A percentile compares a stretch with the other conserved stretches of the same genome.
Evolutionary conservation across 2,329 filamentous ascomycete genomes (phyloP).

Genomic region (Colletotrichum godetiae): DNA sequence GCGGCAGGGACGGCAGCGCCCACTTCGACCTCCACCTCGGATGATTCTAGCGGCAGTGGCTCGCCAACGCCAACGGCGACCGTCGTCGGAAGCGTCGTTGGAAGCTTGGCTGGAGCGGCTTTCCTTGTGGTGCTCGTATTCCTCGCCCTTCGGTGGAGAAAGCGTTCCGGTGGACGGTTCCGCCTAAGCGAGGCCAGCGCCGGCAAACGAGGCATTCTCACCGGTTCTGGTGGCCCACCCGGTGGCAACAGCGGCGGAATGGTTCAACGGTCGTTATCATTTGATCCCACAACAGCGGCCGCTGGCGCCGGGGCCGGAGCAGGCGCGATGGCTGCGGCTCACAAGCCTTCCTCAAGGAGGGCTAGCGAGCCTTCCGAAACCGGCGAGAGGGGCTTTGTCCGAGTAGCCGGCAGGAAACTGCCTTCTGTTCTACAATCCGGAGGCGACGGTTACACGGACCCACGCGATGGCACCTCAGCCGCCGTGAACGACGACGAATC

Average conservation of each 20-base stretch:
- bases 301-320: slow-evolving; percentile 2
- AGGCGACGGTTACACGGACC: slow-evolving; percentile 72
- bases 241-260: slow-evolving; percentile 48
- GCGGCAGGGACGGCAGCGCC: slow-evolving; percentile 1
- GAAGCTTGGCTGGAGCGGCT: slow-evolving; percentile 68
- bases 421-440: slow-evolving; percentile 71
- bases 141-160: slow-evolving; percentile 67
- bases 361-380: slow-evolving; percentile 45
- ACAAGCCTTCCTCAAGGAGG: slow-evolving; percentile 49
- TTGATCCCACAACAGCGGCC: slow-evolving; percentile 37
- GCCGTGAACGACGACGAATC: slow-evolving; percentile 53
- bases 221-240: slow-evolving; percentile 38
- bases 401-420: slow-evolving; percentile 73
- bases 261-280: slow-evolving; percentile 58
- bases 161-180: slow-evolving; percentile 56
- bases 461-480: slow-evolving; percentile 46
- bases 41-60: slow-evolving; percentile 10
- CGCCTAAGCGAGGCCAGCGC: slow-evolving; percentile 55
- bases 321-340: slow-evolving; percentile 29
- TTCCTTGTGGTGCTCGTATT: slow-evolving; percentile 66
- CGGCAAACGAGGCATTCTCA: slow-evolving; percentile 44
- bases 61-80: slow-evolving; percentile 36
- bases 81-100: slow-evolving; percentile 67
- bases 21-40: slow-evolving; percentile 39
- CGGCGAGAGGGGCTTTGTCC: slow-evolving; percentile 71